Percentiles rank a stretch among this genome's conserved stretches.
Evolutionary conservation across 208 protist genomes (phyloP).

Genomic region (Wallacemonas sp.): DNA sequence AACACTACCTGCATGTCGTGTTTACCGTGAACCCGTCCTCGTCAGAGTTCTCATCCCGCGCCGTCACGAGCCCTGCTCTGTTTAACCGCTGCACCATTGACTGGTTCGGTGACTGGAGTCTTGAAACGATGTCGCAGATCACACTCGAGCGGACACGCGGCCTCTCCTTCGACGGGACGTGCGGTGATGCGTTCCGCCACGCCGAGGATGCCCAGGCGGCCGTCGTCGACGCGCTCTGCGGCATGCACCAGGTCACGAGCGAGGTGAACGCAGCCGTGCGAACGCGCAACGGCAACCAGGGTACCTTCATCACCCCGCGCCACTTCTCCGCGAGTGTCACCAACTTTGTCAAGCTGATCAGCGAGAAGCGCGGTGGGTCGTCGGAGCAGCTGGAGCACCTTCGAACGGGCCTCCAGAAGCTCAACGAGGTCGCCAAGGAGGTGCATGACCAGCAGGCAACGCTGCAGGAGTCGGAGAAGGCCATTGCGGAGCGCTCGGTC

Average conservation of each 20-base stretch:
- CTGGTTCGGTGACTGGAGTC: constrained; percentile 99
- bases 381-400: constrained; percentile 96
- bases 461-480: constrained; percentile 85
- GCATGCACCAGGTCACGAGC: constrained; percentile 92
- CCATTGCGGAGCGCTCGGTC: constrained; percentile 76
- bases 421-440: constrained; percentile 89
- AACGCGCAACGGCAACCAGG: constrained; percentile 75
- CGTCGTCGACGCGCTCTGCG: constrained; percentile 89
- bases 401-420: constrained; percentile 94
- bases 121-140: constrained; percentile 94
- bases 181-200: constrained; percentile 34
- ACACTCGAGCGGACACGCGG: constrained; percentile 84
- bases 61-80: constrained; percentile 97
- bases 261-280: constrained; percentile 81
- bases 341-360: constrained; percentile 94
- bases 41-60: constrained; percentile 94
- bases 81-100: constrained; percentile 99
- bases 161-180: constrained; percentile 87
- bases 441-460: constrained; percentile 84
- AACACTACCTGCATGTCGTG: constrained; percentile 98
- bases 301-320: constrained; percentile 96
- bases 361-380: constrained; percentile 93
- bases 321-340: constrained; percentile 98
- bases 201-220: constrained; percentile 64
- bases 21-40: constrained; percentile 99